Percentiles rank a stretch among this genome's conserved stretches.
Evolutionary conservation across 23 red algal genomes (phyloP).

Genomic region (Gracilaria vermiculophylla): DNA sequence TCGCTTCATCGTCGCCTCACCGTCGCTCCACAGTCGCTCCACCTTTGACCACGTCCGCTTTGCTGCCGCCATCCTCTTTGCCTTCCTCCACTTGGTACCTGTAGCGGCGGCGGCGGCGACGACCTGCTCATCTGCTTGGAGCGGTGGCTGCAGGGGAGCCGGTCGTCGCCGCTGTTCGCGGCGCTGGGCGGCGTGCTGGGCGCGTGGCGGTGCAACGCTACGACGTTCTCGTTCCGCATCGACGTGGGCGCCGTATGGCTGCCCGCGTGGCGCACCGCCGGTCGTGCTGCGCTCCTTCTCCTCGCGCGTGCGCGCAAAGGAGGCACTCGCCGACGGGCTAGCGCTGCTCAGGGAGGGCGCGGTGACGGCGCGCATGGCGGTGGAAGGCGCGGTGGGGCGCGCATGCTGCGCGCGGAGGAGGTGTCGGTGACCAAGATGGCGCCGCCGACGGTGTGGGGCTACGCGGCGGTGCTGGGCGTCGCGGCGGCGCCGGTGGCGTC

Average conservation of each 20-base stretch:
- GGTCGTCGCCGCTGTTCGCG: background rate
- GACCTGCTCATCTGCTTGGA: conserved; percentile 8
- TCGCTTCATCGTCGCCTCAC: too few relatives aligned
- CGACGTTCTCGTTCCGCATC: background rate
- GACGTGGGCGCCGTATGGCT: background rate
- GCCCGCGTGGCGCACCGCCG: background rate
- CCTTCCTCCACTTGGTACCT: too few relatives aligned
- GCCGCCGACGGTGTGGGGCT: background rate
- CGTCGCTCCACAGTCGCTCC: too few relatives aligned
- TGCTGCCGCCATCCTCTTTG: too few relatives aligned
- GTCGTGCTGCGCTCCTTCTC: background rate
- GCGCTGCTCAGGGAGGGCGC: background rate
- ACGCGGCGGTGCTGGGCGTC: background rate
- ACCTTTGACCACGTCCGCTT: too few relatives aligned
- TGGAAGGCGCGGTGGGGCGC: background rate
- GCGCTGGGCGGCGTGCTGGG: background rate
- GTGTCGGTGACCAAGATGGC: background rate
- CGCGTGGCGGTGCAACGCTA: background rate
- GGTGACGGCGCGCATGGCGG: background rate
- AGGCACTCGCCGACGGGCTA: background rate
- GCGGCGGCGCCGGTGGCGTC: background rate
- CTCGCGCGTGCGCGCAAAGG: background rate
- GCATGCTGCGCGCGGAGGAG: background rate
- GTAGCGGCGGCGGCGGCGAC: too few relatives aligned
- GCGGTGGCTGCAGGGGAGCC: background rate